phyloP scores from a whole-genome alignment of 768 basidiomycete genomes.

The Coprinopsis strossmayeri region DNA sequence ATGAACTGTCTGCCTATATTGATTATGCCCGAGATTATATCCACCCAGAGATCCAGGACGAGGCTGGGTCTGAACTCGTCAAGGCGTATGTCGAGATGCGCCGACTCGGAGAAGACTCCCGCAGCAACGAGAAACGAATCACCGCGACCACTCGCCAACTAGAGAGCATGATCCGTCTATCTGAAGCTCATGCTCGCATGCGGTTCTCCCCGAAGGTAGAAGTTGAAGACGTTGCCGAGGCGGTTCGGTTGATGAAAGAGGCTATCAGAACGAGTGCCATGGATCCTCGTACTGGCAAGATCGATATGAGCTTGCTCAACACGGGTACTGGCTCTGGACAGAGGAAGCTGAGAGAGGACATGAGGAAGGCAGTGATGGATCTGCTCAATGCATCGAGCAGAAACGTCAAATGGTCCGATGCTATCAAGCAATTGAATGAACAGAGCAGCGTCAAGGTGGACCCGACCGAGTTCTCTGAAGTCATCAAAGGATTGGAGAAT shows the following conservation, averaged over 20 bases:
- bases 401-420: conserved; percentile 77
- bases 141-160: conserved; percentile 97
- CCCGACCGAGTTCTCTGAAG: conserved; percentile 72
- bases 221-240: conserved; percentile 82
- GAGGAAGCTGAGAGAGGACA: conserved; percentile 81
- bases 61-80: conserved; percentile 80
- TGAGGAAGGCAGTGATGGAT: conserved; percentile 72
- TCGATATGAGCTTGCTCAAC: conserved; percentile 93
- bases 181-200: conserved; percentile 97
- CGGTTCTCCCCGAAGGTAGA: conserved; percentile 86
- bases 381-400: conserved; percentile 53
- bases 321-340: conserved; percentile 89
- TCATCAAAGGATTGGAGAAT: conserved; percentile 69
- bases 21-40: conserved; percentile 85
- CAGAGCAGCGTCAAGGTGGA: conserved; percentile 86
- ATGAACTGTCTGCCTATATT: conserved; percentile 91
- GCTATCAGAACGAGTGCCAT: conserved; percentile 93
- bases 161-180: conserved; percentile 93
- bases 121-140: conserved; percentile 86
- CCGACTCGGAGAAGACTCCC: conserved; percentile 83
- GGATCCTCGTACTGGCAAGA: conserved; percentile 95
- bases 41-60: conserved; percentile 81
- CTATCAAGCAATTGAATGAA: conserved; percentile 67
- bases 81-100: conserved; percentile 90
- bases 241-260: conserved; percentile 91